Conservation (phyloP, 768 basidiomycete genomes). For the Serendipita sp. region DNA sequence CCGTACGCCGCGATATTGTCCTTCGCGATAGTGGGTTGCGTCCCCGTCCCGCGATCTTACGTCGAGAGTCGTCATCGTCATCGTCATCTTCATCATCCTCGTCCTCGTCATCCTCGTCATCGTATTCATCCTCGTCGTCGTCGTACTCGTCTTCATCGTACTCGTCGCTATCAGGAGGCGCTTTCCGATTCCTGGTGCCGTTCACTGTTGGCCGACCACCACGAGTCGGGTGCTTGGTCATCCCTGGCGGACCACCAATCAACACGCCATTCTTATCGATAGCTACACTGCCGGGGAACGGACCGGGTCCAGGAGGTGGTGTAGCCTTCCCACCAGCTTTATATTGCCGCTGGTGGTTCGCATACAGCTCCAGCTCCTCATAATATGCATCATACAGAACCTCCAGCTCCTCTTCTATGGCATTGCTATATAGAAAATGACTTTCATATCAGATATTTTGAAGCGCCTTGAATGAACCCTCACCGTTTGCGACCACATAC, state of each 20-base stretch:
- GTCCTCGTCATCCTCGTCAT: slow-evolving; percentile 43
- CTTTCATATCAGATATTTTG: background rate
- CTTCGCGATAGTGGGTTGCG: background rate
- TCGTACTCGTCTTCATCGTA: slow-evolving; percentile 46
- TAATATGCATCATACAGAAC: slow-evolving; percentile 99
- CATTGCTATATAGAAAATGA: slow-evolving; percentile 39
- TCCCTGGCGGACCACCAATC: slow-evolving; percentile 28
- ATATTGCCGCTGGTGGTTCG: slow-evolving; percentile 93
- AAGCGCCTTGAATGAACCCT: slow-evolving; percentile 15
- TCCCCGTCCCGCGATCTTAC: background rate
- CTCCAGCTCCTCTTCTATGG: slow-evolving; percentile 99
- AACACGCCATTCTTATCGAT: slow-evolving; percentile 80
- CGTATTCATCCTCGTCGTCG: slow-evolving; percentile 22
- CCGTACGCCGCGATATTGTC: slow-evolving; percentile 10
- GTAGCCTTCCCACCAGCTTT: slow-evolving; percentile 76
- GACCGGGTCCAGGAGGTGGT: slow-evolving; percentile 89
- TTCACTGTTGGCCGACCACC: slow-evolving; percentile 14
- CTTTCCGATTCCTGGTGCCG: slow-evolving; percentile 26
- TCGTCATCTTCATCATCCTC: slow-evolving; percentile 40
- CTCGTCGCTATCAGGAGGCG: slow-evolving; percentile 23
- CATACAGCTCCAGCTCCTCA: slow-evolving; percentile 99
- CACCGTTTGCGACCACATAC: slow-evolving; percentile 95
- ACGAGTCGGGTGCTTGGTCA: slow-evolving; percentile 11
- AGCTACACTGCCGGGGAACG: slow-evolving; percentile 96
- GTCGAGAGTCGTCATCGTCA: slow-evolving; percentile 32